A percentile compares a stretch with the other conserved stretches of the same genome.
Evolutionary conservation across 257 asterid species (phyloP).

Genomic region (Nicotiana obtusifolia): DNA sequence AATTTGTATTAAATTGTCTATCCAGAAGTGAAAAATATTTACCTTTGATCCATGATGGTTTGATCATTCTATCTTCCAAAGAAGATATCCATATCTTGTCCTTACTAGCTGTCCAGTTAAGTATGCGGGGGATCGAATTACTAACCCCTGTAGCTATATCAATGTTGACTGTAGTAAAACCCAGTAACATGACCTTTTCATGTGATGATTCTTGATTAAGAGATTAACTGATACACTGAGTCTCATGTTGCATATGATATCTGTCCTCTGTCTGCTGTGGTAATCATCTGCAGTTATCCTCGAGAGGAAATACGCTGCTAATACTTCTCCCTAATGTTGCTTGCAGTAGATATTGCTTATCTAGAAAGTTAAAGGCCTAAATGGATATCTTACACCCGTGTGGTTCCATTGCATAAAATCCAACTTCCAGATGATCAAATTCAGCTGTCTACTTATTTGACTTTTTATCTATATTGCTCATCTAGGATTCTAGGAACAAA

Average conservation of each 20-base stretch:
- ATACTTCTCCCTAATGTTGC: not conserved
- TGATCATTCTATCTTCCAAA: too few species aligned
- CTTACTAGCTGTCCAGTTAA: too few species aligned
- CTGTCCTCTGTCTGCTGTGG: not conserved
- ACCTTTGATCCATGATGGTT: too few species aligned
- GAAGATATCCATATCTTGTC: too few species aligned
- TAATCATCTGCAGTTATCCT: not conserved
- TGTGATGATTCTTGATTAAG: not conserved
- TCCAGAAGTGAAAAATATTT: too few species aligned
- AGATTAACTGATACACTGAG: not conserved
- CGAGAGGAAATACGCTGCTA: not conserved
- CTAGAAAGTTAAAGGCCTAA: not conserved
- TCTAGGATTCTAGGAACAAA: not conserved
- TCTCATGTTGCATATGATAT: not conserved
- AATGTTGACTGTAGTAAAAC: too few species aligned
- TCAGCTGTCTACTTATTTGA: not conserved
- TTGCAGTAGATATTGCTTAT: not conserved
- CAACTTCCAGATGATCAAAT: not conserved
- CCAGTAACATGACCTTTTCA: not conserved
- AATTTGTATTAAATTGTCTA: too few species aligned
- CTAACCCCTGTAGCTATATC: too few species aligned
- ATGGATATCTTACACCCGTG: not conserved
- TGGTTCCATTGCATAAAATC: not conserved
- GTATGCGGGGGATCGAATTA: too few species aligned
- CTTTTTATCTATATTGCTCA: not conserved